Conservation (phyloP, 805 yeast genomes). For the Debaryomyces hansenii region DNA sequence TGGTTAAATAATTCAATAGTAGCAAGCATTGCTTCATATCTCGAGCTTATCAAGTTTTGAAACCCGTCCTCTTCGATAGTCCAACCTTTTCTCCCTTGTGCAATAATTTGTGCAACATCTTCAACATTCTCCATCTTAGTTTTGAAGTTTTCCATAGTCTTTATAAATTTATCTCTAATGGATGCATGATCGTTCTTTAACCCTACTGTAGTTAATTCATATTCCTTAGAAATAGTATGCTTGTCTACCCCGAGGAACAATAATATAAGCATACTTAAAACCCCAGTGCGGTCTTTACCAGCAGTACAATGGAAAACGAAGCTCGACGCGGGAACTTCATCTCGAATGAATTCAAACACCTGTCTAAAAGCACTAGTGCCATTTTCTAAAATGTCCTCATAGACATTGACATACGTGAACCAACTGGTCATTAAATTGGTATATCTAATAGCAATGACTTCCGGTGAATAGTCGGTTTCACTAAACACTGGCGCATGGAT, state of each 20-base stretch:
- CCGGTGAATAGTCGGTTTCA: conserved; percentile 60
- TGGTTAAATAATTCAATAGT: conserved; percentile 53
- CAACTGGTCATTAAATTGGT: conserved; percentile 56
- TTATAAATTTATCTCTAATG: conserved; percentile 34
- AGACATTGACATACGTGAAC: conserved; percentile 63
- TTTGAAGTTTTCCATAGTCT: conserved; percentile 30
- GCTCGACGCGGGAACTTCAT: conserved; percentile 37
- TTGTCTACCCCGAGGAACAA: conserved; percentile 64
- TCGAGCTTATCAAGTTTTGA: conserved; percentile 58
- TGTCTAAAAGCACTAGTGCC: conserved; percentile 50
- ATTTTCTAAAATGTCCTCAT: conserved; percentile 52
- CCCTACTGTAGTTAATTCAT: conserved; percentile 72
- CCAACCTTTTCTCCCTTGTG: conserved; percentile 43
- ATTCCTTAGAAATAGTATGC: conserved; percentile 68
- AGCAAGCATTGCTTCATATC: conserved; percentile 68
- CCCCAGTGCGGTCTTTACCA: conserved; percentile 85
- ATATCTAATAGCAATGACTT: conserved; percentile 56
- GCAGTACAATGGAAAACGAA: conserved; percentile 78
- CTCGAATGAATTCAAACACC: conserved; percentile 58
- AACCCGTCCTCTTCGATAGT: conserved; percentile 52
- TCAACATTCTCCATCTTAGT: conserved; percentile 19
- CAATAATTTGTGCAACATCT: conserved; percentile 21
- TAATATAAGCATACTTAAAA: conserved; percentile 66
- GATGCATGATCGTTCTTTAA: conserved; percentile 48
- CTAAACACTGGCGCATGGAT: conserved; percentile 58